Evolutionary conservation across 495 filamentous ascomycete genomes (phyloP).

Genomic region (Usnea hakonensis): DNA sequence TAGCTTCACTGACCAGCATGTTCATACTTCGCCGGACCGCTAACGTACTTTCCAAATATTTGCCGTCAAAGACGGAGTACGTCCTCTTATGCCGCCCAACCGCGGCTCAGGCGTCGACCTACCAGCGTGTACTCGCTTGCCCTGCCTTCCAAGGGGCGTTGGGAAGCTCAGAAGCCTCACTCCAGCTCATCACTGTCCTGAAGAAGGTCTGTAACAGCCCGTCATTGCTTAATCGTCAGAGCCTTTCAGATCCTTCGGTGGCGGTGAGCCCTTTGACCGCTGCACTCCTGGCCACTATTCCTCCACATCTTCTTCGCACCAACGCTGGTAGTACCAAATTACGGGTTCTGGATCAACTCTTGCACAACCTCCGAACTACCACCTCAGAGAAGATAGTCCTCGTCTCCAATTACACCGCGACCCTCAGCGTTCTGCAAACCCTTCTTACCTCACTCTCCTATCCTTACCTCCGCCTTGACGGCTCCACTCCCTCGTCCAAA

Average conservation of each 20-base stretch:
- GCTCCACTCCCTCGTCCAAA: slow-evolving; percentile 58
- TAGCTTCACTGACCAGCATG: slow-evolving; percentile 56
- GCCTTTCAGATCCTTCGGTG: slow-evolving; percentile 24
- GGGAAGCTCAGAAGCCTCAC: slow-evolving; percentile 58
- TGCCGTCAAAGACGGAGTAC: slow-evolving; percentile 73
- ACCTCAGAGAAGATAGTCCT: slow-evolving; percentile 71
- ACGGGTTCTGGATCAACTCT: slow-evolving; percentile 60
- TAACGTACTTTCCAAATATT: slow-evolving; percentile 62
- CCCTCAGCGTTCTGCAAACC: slow-evolving; percentile 59
- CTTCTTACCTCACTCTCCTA: slow-evolving; percentile 58
- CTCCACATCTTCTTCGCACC: slow-evolving; percentile 49
- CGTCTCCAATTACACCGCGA: slow-evolving; percentile 77
- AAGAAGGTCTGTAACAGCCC: slow-evolving; percentile 83
- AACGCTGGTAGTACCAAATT: slow-evolving; percentile 61
- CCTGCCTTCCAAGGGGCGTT: slow-evolving; percentile 58
- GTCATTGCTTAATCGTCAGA: slow-evolving; percentile 49
- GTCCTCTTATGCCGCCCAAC: slow-evolving; percentile 71
- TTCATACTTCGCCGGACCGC: slow-evolving; percentile 76
- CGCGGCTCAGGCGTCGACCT: slow-evolving; percentile 57
- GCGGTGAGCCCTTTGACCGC: slow-evolving; percentile 37
- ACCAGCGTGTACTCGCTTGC: slow-evolving; percentile 61
- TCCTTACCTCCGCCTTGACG: slow-evolving; percentile 65
- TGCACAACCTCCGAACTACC: slow-evolving; percentile 52
- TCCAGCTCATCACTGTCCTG: slow-evolving; percentile 69
- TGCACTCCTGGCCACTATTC: slow-evolving; percentile 50